A percentile compares a stretch with the other conserved stretches of the same genome.
Evolutionary conservation across 495 filamentous ascomycete genomes (phyloP).

Genomic region (Hypoxylon fragiforme): DNA sequence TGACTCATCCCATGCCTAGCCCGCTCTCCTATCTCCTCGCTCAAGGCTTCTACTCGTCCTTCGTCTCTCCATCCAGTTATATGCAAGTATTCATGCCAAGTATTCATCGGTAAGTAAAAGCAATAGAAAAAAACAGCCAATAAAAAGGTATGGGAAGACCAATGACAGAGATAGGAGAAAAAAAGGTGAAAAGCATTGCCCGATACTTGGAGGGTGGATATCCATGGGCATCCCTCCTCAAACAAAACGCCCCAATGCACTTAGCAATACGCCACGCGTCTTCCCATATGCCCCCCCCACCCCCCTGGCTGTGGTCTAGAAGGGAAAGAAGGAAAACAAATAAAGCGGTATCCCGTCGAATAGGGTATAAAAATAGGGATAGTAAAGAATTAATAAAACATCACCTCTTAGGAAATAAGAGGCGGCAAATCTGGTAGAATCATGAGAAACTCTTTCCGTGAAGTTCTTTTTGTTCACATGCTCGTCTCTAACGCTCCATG

Average conservation of each 20-base stretch:
- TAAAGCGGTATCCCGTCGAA: slow-evolving; percentile 8
- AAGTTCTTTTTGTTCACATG: no score
- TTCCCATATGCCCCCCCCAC: slow-evolving; percentile 4
- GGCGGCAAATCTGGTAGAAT: no score
- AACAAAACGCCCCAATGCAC: slow-evolving; percentile 28
- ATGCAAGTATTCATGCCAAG: slow-evolving; percentile 28
- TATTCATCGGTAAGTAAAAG: slow-evolving; percentile 20
- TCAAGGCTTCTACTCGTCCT: slow-evolving; percentile 2
- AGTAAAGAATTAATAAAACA: slow-evolving; percentile 21
- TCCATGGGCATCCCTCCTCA: slow-evolving; percentile 14
- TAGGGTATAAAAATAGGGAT: slow-evolving; percentile 26
- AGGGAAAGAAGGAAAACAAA: slow-evolving; percentile 4
- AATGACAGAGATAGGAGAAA: slow-evolving; percentile 1
- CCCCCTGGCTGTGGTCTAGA: slow-evolving; percentile 15
- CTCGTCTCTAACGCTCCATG: slow-evolving; percentile 54
- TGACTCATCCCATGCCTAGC: slow-evolving; percentile 16
- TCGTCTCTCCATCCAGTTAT: slow-evolving; percentile 29
- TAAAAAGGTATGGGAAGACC: neutral
- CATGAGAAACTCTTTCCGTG: no score
- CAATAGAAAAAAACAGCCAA: slow-evolving; percentile 7
- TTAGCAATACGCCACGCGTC: slow-evolving; percentile 17
- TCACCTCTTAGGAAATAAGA: neutral
- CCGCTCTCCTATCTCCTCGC: no score
- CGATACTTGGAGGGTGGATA: slow-evolving; percentile 13
- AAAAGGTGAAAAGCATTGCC: neutral